Base-by-base conservation (phyloP, 73 alveolate species). In the Symbiodinium natans region DNA sequence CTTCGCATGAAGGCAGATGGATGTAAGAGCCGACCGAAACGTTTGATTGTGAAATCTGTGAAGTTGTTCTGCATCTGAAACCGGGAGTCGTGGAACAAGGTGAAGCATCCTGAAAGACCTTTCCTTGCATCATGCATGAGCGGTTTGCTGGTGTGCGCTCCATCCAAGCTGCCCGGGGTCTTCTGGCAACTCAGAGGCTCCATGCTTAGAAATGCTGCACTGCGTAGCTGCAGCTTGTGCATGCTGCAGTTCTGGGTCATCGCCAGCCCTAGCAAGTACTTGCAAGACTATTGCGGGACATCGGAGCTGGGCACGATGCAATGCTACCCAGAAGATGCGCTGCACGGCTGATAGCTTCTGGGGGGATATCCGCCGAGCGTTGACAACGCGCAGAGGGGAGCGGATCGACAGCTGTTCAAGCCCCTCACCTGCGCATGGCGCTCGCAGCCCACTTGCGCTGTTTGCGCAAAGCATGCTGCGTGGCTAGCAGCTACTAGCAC, bases 161-260 rank as follows among this genome's bases (percentile, higher is more conserved):
- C 80, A 63, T 13, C 80, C 33, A 29, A 1, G 80, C 80, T 63
- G 39, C 80, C 71, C 38, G 80, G 80, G 27, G 80, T 36, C 80
- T 23, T 29, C 80, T 63, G 80, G 36, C 38, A 63, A 63, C 80
- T 63, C 80, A 63, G 80, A 63, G 80, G 33, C 80, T 63, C 80
- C 80, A 23, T 63, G 80, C 80, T 27, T 63, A 63, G 80, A 63
- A 25, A n/a, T n/a, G 36, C 80, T n/a, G 40, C 40, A 36, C 80
- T 63, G 80, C 80, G 10, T 46, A 9, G 59, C 59, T 46, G 6
- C 59, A 13, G 59, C 59, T 46, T 46, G 59, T 46, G 59, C n/a
- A n/a, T n/a, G n/a, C n/a, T n/a, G n/a, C n/a, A n/a, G n/a, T n/a
- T n/a, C n/a, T n/a, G n/a, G n/a, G n/a, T n/a, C n/a, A n/a, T n/a